Percentiles rank a stretch among this genome's conserved stretches.
These are phyloP conservation scores for Lichtheimia hyalospora DNA, from an alignment of 371 early-diverging fungal genomes.

Conservation along the genomic window DNA sequence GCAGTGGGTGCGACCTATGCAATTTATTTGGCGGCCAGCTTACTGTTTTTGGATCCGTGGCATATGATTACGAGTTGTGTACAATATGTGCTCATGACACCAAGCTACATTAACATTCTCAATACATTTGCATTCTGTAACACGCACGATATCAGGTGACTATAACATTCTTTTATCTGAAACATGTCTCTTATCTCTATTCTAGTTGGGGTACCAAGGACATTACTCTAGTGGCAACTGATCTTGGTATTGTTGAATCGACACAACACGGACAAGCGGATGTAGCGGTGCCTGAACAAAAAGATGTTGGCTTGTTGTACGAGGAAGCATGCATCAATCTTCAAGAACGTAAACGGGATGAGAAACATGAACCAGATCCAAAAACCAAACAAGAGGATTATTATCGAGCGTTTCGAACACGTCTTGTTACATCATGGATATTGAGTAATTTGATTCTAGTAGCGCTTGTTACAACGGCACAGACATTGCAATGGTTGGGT, in stretches of 20 bases:
- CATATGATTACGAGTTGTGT: slow-evolving; percentile 91
- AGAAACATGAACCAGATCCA: slow-evolving; percentile 61
- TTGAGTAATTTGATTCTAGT: slow-evolving; percentile 76
- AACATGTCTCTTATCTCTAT: neutral
- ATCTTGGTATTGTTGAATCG: slow-evolving; percentile 47
- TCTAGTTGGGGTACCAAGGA: slow-evolving; percentile 94
- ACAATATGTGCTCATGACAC: slow-evolving; percentile 86
- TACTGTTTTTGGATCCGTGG: slow-evolving; percentile 89
- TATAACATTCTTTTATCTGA: neutral
- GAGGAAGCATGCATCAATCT: slow-evolving; percentile 62
- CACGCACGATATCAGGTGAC: slow-evolving; percentile 81
- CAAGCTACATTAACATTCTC: slow-evolving; percentile 83
- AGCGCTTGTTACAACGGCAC: slow-evolving; percentile 47
- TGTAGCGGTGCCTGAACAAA: slow-evolving; percentile 63
- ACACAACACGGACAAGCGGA: slow-evolving; percentile 45
- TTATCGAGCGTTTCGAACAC: slow-evolving; percentile 84
- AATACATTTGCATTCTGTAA: slow-evolving; percentile 94
- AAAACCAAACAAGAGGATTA: slow-evolving; percentile 83
- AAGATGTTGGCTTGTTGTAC: slow-evolving; percentile 68
- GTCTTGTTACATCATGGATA: slow-evolving; percentile 83
- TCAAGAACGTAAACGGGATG: slow-evolving; percentile 23
- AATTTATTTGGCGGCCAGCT: slow-evolving; percentile 71
- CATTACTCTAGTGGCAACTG: slow-evolving; percentile 49
- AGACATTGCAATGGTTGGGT: slow-evolving; percentile 28
- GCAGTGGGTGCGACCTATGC: slow-evolving; percentile 84